These are phyloP conservation scores for Citrus sp. DNA, from an alignment of 345 rosid species.

Conservation along the genomic window DNA sequence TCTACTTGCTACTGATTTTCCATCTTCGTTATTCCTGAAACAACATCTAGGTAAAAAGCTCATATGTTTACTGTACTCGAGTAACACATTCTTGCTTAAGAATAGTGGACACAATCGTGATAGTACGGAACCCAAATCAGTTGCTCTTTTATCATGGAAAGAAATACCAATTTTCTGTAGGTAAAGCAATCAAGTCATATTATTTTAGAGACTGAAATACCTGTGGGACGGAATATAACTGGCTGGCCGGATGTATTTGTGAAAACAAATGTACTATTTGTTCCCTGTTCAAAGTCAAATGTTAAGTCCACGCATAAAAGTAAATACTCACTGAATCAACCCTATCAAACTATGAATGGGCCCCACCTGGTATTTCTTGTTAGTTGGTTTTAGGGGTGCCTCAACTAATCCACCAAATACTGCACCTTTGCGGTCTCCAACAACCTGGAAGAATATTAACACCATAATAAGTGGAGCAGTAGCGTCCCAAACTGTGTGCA, in stretches of 20 bases:
- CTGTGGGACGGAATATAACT: slow-evolving; percentile 73
- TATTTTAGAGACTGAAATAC: slow-evolving; percentile 29
- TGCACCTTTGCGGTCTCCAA: slow-evolving; percentile 88
- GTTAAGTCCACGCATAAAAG: slow-evolving; percentile 10
- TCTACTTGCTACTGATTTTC: background rate
- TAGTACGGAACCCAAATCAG: background rate
- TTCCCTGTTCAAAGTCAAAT: slow-evolving; percentile 55
- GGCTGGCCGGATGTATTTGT: slow-evolving; percentile 67
- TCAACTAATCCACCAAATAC: slow-evolving; percentile 97
- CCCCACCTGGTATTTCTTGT: slow-evolving; percentile 80
- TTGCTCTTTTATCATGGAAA: no score
- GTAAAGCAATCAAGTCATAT: background rate
- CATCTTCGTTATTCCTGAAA: background rate
- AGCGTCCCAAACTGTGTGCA: background rate
- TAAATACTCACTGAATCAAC: slow-evolving; percentile 1
- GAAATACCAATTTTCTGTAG: background rate
- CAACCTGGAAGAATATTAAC: slow-evolving; percentile 49
- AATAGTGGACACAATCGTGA: background rate
- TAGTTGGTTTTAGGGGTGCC: slow-evolving; percentile 80
- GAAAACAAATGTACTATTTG: slow-evolving; percentile 88
- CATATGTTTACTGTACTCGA: background rate
- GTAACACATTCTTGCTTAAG: background rate
- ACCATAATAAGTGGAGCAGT: background rate
- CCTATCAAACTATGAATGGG: slow-evolving; percentile 2
- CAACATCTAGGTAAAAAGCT: background rate